Evolutionary conservation across 805 yeast species (phyloP), one percentile per base, ranked within the genome.

Genomic region (Metschnikowia corniflorae): DNA sequence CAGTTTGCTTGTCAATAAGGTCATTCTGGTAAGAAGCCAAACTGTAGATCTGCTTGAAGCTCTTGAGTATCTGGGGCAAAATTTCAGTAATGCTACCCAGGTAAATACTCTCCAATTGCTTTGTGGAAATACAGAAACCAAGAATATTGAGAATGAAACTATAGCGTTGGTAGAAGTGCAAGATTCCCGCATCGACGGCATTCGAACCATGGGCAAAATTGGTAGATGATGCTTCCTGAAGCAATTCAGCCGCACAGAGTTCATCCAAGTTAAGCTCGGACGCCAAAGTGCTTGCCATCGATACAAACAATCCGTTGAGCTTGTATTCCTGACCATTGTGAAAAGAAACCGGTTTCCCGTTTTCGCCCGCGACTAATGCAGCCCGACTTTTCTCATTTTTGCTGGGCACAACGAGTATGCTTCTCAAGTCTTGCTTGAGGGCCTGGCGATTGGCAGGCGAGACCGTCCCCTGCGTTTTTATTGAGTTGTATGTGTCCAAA

Each of bases 111-210:
- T 56, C 41, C 20, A 61, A 32, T 34, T 47, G 51, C 8, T 47
- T 38, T 17, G 51, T 46, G 8, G 59, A 36, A 10, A 59, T 42
- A 28, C 61, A 45, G 41, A 39, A 60, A 14, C 65, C 67, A 25
- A 77, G 68, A 16, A 83, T 78, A 46, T 83, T 86, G 27, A 91
- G 58, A n/a, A 89, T 77, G 44, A 77, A 82, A 49, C 78, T 82
- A 35, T 82, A 71, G 49, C 97, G 73, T 35, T 76, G 63, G 51
- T 79, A 85, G 56, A 75, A 87, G 7, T 78, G 70, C 5, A 83
- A 73, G 40, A 78, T 73, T 1, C 93, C 95, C 15, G 74, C 66
- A 46, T 82, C 88, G 6, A 70, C 44, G 20, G 75, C 55, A 2
- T 69, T 61, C 0, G 70, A 63, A 1, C 83, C 82, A 17, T 74